phyloP scores from a whole-genome alignment of 139 green algal species.

The Ettlia oleoabundans region DNA sequence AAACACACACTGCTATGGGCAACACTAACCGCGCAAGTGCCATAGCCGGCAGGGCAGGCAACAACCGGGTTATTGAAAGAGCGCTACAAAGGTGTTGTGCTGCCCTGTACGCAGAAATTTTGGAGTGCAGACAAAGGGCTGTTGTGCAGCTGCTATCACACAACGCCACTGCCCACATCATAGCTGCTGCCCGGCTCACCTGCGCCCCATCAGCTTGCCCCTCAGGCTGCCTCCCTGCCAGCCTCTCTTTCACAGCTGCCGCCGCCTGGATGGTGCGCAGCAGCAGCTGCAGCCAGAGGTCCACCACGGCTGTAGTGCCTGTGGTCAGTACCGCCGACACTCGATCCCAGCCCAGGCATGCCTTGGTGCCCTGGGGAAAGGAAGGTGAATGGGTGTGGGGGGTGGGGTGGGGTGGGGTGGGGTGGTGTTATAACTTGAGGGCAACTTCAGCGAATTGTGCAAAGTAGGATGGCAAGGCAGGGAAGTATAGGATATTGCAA shows the following conservation, averaged over 20 bases:
- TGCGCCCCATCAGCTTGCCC: background rate
- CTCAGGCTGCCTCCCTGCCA: constrained; percentile 1
- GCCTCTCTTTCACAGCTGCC: constrained; percentile 18
- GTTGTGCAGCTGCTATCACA: background rate
- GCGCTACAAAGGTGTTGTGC: no score
- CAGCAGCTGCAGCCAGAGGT: constrained; percentile 81
- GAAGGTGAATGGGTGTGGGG: background rate
- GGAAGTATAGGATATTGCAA: no score
- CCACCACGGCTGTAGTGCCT: constrained; percentile 68
- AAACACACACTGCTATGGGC: no score
- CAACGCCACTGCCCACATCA: background rate
- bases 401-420: background rate
- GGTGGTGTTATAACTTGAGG: no score
- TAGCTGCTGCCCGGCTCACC: background rate
- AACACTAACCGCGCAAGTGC: no score
- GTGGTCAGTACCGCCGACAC: constrained; percentile 43
- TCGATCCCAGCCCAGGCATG: constrained; percentile 77
- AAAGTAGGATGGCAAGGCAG: no score
- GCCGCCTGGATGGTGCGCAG: constrained; percentile 52
- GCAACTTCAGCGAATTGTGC: no score
- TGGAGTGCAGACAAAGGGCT: background rate
- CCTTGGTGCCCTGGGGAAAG: constrained; percentile 49
- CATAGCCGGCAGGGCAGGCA: no score
- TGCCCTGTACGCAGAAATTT: background rate
- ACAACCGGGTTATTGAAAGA: no score